These are phyloP conservation scores for Fusarium pseudograminearum DNA, from an alignment of 2,329 filamentous ascomycete genomes.

Conservation along the genomic window DNA sequence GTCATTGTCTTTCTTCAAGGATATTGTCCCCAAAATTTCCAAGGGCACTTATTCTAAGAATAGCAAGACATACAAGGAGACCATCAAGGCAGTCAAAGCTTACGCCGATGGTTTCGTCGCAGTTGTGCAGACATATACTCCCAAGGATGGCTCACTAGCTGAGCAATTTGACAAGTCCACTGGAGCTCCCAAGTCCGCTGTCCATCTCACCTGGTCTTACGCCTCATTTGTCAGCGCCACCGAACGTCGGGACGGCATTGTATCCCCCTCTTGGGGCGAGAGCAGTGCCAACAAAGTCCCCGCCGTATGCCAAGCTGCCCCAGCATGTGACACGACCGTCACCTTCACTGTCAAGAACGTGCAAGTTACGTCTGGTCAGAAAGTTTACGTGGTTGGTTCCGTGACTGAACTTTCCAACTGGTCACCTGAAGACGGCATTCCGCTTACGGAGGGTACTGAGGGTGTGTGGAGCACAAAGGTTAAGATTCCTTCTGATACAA, in stretches of 20 bases:
- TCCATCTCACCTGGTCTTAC: slow-evolving; percentile 79
- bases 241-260: slow-evolving; percentile 63
- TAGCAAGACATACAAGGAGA: slow-evolving; percentile 10
- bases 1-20: slow-evolving; percentile 23
- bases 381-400: slow-evolving; percentile 43
- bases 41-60: slow-evolving; percentile 25
- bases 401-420: slow-evolving; percentile 56
- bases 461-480: slow-evolving; percentile 65
- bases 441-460: slow-evolving; percentile 63
- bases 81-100: slow-evolving; percentile 22
- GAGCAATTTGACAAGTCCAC: slow-evolving; percentile 71
- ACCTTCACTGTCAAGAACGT: slow-evolving; percentile 38
- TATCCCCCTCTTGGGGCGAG: slow-evolving; percentile 66
- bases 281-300: slow-evolving; percentile 35
- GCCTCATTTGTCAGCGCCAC: slow-evolving; percentile 72
- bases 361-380: slow-evolving; percentile 28
- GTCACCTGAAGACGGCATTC: slow-evolving; percentile 57
- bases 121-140: slow-evolving; percentile 71
- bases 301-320: slow-evolving; percentile 33
- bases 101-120: slow-evolving; percentile 30
- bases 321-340: slow-evolving; percentile 44
- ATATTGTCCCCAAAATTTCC: slow-evolving; percentile 19
- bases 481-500: slow-evolving; percentile 63
- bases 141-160: slow-evolving; percentile 69
- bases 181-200: slow-evolving; percentile 68